These are phyloP conservation scores for Penicillium sp. DNA, from an alignment of 2,329 filamentous ascomycete genomes.

Conservation along the genomic window DNA sequence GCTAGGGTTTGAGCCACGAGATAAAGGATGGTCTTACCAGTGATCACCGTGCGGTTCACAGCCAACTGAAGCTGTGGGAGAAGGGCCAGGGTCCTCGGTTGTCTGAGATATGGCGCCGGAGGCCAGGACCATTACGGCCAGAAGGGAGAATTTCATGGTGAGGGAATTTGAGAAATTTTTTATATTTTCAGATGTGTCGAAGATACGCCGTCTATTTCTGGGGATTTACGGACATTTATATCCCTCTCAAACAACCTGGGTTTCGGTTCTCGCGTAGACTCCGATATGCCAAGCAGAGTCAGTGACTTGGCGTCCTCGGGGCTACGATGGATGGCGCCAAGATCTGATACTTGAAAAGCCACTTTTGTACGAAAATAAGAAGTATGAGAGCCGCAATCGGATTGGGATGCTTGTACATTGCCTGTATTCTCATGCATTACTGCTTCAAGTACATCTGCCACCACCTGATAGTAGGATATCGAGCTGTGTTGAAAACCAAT, in stretches of 20 bases:
- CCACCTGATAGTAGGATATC: not conserved
- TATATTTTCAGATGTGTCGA: not conserved
- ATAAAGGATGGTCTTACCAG: too few relatives aligned
- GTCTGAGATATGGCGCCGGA: conserved; percentile 15
- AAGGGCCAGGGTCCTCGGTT: conserved; percentile 31
- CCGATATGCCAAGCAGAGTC: not conserved
- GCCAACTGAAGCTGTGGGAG: conserved; percentile 35
- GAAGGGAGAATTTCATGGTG: conserved; percentile 24
- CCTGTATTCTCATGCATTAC: not conserved
- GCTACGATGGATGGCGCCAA: not conserved
- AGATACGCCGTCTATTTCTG: not conserved
- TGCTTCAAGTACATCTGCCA: not conserved
- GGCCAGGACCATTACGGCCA: conserved; percentile 24
- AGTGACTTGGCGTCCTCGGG: not conserved
- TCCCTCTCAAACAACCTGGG: not conserved
- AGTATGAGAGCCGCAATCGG: too few relatives aligned
- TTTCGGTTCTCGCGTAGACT: not conserved
- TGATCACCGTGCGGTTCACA: conserved; percentile 34
- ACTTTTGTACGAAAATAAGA: too few relatives aligned
- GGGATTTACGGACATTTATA: not conserved
- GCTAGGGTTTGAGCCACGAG: too few relatives aligned
- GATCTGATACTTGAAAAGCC: too few relatives aligned
- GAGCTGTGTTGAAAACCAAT: not conserved
- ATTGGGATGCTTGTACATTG: too few relatives aligned
- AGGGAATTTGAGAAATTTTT: not conserved